Evolutionary conservation across 2,329 filamentous ascomycete species (phyloP), one percentile per base, ranked within the genome.

Genomic region (Diaporthe amygdali): DNA sequence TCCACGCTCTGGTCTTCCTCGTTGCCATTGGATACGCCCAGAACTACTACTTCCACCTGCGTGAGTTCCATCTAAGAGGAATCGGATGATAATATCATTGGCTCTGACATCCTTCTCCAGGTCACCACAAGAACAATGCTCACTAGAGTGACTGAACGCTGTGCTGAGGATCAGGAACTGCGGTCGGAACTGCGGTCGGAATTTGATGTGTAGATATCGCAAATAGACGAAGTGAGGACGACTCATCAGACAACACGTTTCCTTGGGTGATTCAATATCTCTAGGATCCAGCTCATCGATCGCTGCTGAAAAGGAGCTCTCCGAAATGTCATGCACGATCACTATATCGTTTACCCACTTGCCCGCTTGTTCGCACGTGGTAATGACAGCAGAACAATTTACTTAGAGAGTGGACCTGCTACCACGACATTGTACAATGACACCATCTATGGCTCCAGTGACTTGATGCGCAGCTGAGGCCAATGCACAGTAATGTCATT

Each of bases 121-220:
- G 96, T 80, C 96, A 99, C 91, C 96, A 98, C 93, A 99, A 99
- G 94, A 98, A 99, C 93, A 97, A 99, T 85, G 94, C 94, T 79
- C 96, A 99, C 89, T 99, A 97, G 87, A 81, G 73, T 72, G 74
- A 51, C 32, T 27, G 37, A 22, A 30, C 41, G 44, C 44, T 49
- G 41, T 37, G 51, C 44, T 51, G 69, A 52, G 68, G 66, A 47
- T 55, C 68, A 68, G 74, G 73, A 71, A 49, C 56, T 47, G 20
- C 39, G 41, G 55, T 39, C 37, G 74, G 73, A 71, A 49, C 56
- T 47, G 20, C 39, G 41, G 55, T 39, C 37, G 51, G 41, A 30
- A 49, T 52, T 44, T 66, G 63, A 64, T 41, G 39, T 71, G 71
- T 72, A 72, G 64, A 72, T 71, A 66, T 47, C 64, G 56, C 56